A percentile compares a stretch with the other conserved stretches of the same genome.
Conservation (phyloP, 2,329 filamentous ascomycete genomes). For the Trichoderma koningii region DNA sequence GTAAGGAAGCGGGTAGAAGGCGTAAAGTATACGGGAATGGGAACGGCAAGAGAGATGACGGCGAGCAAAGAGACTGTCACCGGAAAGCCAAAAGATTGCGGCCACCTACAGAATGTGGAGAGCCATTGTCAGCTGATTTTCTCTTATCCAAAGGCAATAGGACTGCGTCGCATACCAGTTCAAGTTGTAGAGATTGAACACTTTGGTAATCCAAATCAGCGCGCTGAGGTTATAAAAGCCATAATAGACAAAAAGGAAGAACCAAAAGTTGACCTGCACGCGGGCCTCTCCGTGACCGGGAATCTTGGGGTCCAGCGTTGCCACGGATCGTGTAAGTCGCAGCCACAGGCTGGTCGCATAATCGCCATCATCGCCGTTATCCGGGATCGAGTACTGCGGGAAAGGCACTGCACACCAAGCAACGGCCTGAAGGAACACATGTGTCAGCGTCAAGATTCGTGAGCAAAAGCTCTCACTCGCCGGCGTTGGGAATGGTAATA, state of each 20-base stretch:
- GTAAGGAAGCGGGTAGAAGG: slow-evolving; percentile 57
- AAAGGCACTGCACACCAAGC: slow-evolving; percentile 67
- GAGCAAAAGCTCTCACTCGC: slow-evolving; percentile 5
- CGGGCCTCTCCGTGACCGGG: slow-evolving; percentile 65
- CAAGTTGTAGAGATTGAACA: slow-evolving; percentile 70
- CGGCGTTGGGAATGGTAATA: background rate
- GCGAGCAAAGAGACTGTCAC: slow-evolving; percentile 64
- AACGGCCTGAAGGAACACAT: slow-evolving; percentile 51
- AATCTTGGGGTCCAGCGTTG: slow-evolving; percentile 38
- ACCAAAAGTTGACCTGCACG: slow-evolving; percentile 70
- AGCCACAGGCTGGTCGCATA: background rate
- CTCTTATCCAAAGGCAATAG: too few relatives aligned
- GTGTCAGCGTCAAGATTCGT: background rate
- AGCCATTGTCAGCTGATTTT: background rate
- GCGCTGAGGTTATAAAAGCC: slow-evolving; percentile 69
- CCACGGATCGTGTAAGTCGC: background rate
- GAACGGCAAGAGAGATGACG: slow-evolving; percentile 58
- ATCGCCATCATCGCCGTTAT: slow-evolving; percentile 41
- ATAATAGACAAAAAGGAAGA: slow-evolving; percentile 70
- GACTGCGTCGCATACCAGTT: slow-evolving; percentile 54
- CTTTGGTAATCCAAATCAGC: slow-evolving; percentile 70
- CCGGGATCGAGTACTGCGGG: slow-evolving; percentile 60
- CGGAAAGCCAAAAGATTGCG: slow-evolving; percentile 63
- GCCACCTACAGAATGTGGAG: slow-evolving; percentile 50
- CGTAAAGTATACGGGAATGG: slow-evolving; percentile 61